Base-by-base conservation (phyloP, 352 stramenopile species). In the Globisporangium irregulare region DNA sequence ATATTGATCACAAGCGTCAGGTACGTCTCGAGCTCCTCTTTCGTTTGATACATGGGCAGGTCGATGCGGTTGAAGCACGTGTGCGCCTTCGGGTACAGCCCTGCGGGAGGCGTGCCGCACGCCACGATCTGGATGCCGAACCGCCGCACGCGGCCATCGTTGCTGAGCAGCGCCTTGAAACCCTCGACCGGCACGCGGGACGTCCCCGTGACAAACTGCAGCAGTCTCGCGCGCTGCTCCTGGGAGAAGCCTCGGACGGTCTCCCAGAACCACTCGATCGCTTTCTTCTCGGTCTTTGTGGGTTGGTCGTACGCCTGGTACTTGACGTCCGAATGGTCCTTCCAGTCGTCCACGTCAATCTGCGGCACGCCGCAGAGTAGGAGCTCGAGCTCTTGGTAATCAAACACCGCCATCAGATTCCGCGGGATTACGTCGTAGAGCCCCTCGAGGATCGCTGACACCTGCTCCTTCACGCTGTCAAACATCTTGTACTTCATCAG, bases 1-100 rank as follows among this genome's bases (percentile, higher is more conserved):
- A 99, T 99, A 63, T 98, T 98, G 69, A 99, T 99, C 12, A 98
- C 96, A 62, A 98, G 91, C 9, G 98, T 86, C 12, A 99, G 81
- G 77, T 99, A 99, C 70, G 97, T 97, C 73, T 92, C 89, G 73
- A 99, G 86, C 78, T 92, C 75, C 71, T 92, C 66, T 14, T 81
- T 81, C 8, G 78, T 86, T 24, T 79, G 74, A 68, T 95, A 95
- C 60, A 92, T 67, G 9, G 88, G 88, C n/a, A 96, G 59, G 58
- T 96, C 88, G 38, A 96, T 87, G 55, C 86, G 88, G 73, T 96
- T 96, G 72, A 96, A 95, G 76, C 88, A 96, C 29, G 87, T 96
- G 77, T 96, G 89, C 15, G 86, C 84, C 75, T 94, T 93, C 29
- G 87, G 89, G 64, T 91, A 95, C 12, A 96, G 55, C 0, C 84